Percentiles rank a stretch among this genome's conserved stretches.
These are phyloP conservation scores for Euphorbia celastroides DNA, from an alignment of 441 rosid genomes.

Conservation along the genomic window DNA sequence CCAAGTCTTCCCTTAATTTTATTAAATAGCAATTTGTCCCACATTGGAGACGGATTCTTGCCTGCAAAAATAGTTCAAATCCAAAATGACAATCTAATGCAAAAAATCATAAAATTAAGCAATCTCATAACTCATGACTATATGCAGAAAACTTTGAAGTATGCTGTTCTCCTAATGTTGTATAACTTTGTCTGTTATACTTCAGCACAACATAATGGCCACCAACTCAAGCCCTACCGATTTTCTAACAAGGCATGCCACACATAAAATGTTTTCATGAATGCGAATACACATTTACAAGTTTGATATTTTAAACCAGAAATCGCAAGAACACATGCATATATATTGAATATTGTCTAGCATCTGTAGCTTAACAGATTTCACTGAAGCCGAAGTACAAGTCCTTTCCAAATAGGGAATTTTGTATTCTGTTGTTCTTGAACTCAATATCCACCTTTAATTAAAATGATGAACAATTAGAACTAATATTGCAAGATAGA, in stretches of 20 bases:
- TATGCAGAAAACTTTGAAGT: not conserved
- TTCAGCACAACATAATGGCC: not conserved
- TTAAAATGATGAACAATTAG: not conserved
- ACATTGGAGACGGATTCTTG: conserved; percentile 90
- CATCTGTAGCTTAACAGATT: not conserved
- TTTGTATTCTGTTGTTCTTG: not conserved
- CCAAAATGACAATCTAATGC: not conserved
- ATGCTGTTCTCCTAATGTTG: not conserved
- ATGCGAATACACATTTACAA: not conserved
- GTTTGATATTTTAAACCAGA: not conserved
- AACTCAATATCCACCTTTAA: not conserved
- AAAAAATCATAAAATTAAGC: too few relatives aligned
- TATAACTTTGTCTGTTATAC: not conserved
- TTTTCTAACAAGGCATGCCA: not conserved
- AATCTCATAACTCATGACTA: not conserved
- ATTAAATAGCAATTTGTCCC: conserved; percentile 98
- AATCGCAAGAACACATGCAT: not conserved
- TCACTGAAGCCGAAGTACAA: not conserved
- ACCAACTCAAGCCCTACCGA: not conserved
- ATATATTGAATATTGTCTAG: not conserved
- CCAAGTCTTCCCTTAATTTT: conserved; percentile 89
- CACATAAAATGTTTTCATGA: not conserved
- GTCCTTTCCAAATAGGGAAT: not conserved
- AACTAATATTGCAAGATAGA: not conserved
- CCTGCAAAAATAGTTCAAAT: conserved; percentile 39